Percentiles rank a stretch among this genome's conserved stretches.
Conservation (phyloP, 352 stramenopile genomes). For the Phytophthora ohioensis region DNA sequence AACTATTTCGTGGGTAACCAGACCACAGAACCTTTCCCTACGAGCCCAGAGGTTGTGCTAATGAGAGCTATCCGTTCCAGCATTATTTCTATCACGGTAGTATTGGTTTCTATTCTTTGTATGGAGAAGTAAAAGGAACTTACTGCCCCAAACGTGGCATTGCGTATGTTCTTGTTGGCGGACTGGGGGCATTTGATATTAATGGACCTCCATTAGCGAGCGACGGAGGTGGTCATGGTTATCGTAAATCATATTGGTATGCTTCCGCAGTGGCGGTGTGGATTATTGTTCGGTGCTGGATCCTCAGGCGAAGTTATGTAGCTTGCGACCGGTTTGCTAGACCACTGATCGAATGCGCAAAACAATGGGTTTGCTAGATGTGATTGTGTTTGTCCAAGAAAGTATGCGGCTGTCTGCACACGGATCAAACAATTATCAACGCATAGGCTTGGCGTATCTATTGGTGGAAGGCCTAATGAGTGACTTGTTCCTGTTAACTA, state of each 20-base stretch:
- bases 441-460: conserved; percentile 28
- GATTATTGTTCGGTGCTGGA: conserved; percentile 13
- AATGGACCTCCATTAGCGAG: conserved; percentile 16
- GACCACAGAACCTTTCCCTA: conserved; percentile 10
- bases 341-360: conserved; percentile 11
- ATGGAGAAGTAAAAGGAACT: conserved; percentile 24
- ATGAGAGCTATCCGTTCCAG: conserved; percentile 22
- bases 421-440: conserved; percentile 35
- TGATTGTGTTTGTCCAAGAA: conserved; percentile 37
- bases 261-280: conserved; percentile 5
- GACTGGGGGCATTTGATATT: conserved; percentile 23
- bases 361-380: conserved; percentile 8
- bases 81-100: conserved; percentile 29
- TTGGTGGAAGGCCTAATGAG: conserved; percentile 36
- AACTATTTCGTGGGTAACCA: conserved; percentile 20
- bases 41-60: conserved; percentile 6
- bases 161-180: conserved; percentile 19
- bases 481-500: conserved; percentile 38
- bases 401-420: conserved; percentile 33
- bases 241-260: conserved; percentile 36
- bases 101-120: conserved; percentile 26
- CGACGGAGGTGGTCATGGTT: conserved; percentile 1
- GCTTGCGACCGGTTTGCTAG: conserved; percentile 21
- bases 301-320: conserved; percentile 24
- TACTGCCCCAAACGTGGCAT: conserved; percentile 19